Evolutionary conservation across 495 filamentous ascomycete genomes (phyloP), one percentile per base, ranked within the genome.

Genomic region (Talaromyces trachyspermus): DNA sequence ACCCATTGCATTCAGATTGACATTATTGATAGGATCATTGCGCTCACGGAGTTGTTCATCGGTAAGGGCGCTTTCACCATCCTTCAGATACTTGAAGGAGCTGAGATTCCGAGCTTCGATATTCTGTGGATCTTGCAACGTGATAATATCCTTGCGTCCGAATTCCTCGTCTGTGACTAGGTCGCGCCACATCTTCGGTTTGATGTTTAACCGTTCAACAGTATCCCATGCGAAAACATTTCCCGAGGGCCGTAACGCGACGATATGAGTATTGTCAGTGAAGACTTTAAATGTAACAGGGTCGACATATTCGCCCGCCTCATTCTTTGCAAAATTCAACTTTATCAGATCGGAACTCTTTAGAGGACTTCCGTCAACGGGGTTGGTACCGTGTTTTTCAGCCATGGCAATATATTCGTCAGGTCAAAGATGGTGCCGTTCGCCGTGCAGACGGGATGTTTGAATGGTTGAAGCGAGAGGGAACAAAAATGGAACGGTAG

Each of bases 401-500:
- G 80, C 94, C 94, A 99, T 43, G 88, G 78, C 7, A 85, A 65
- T 39, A 95, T 92, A 54, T 91, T 85, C 45, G 87, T 86, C 46
- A 91, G 77, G 58, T 95, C 88, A 60, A 94, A 94, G 40, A 89
- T 86, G 10, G 80, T 85, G 20, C 88, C 88, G 26, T 83, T 70
- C 5, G 75, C 50, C 5, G 86, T 92, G 65, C 88, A 94, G 36
- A 94, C 88, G 0, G 88, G 88, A 49, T 88, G 84, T 61, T 80
- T 72, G 69, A 89, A 95, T 1, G 92, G 92, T 59, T 97, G 92
- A 14, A 98, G 82, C 20, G 86, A 91, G 29, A 95, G 82, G 50
- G 92, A 88, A 77, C 92, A 98, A 71, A 91, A 97, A 75, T 95
- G 96, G 79, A 95, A 98, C 29, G 92, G 92, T 3, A 98, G 78